Base-by-base conservation (phyloP, 2,329 filamentous ascomycete genomes). In the Exutisphaerella laricina region DNA sequence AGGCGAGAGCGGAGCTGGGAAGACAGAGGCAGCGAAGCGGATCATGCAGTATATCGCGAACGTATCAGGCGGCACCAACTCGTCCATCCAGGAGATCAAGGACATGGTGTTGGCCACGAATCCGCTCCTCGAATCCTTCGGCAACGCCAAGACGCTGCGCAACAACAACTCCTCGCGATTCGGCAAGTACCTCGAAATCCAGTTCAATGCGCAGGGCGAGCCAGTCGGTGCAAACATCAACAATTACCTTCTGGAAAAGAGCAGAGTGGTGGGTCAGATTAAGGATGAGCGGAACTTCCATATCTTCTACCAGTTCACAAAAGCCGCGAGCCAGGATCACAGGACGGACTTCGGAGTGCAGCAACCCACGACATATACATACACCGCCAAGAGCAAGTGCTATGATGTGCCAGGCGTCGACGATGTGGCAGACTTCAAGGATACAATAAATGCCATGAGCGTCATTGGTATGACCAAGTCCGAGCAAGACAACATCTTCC, bases 11-110 rank as follows among this genome's bases (percentile, higher is more conserved):
- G 92, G 92, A 63, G 92, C 92, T 23, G 92, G 92, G 65, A 98
- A 98, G 75, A 98, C 92, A 10, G 92, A 98, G 69, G 92, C 92
- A 4, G 92, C 92, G 48, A 97, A 98, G 77, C 84, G 90, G 58
- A 85, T 98, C 60, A 98, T 98, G 90, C 92, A 98, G 70, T 98
- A 98, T 70, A 97, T 98, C 66, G 92, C 92, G 54, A 97, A 84
- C 64, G 90, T 97, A 6, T 97, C 92, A 1, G 89, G 88, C 30
- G 88, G 88, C 51, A 77, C 65, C 53, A 82, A 87, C 55, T 85
- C 84, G 45, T 88, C 89, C 39, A 96, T 97, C 63, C 84, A 97
- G 68, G 80, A 95, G 67, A 94, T 92, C 66, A 98, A 97, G 74
- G 89, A 98, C 69, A 98, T 97, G 90, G 90, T 97, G 67, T 78